Evolutionary conservation across 1,284 basidiomycete genomes (phyloP).

Genomic region (Vanrija humicola): DNA sequence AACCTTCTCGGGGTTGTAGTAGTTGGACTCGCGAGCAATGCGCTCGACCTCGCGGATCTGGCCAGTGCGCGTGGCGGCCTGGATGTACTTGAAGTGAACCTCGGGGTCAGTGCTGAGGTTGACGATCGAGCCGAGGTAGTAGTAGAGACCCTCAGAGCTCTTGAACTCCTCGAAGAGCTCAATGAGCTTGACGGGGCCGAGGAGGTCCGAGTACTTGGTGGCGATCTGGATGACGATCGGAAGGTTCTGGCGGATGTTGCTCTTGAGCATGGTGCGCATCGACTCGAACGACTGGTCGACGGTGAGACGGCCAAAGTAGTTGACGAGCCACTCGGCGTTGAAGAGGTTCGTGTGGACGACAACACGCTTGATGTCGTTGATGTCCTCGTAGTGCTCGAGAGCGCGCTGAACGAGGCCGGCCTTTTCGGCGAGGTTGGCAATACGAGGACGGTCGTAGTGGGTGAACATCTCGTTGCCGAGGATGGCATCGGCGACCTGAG

Average conservation of each 20-base stretch:
- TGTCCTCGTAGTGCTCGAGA: conserved; percentile 96
- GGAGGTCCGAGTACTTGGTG: conserved; percentile 97
- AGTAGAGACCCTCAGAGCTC: conserved; percentile 97
- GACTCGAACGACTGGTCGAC: conserved; percentile 98
- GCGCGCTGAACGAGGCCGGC: conserved; percentile 94
- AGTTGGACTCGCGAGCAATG: conserved; percentile 95
- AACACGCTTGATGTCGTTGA: conserved; percentile 96
- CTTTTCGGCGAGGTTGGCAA: conserved; percentile 98
- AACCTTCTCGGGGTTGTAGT: conserved; percentile 99
- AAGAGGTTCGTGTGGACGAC: conserved; percentile 90
- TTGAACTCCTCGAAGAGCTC: conserved; percentile 99
- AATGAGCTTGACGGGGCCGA: conserved; percentile 94
- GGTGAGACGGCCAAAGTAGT: conserved; percentile 94
- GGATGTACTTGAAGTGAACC: conserved; percentile 99
- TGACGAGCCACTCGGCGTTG: conserved; percentile 88
- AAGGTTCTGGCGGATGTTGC: conserved; percentile 97
- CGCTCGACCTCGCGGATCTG: conserved; percentile 99
- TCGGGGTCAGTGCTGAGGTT: conserved; percentile 95
- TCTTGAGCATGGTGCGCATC: conserved; percentile 93
- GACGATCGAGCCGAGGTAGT: conserved; percentile 95
- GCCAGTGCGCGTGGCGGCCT: conserved; percentile 95
- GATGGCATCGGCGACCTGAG: conserved; percentile 98
- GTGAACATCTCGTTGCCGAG: conserved; percentile 99
- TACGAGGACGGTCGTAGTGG: conserved; percentile 92
- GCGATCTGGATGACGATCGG: conserved; percentile 97